Base-by-base conservation (phyloP, 2,329 filamentous ascomycete species). In the Paecilomyces dactylethromorphus region DNA sequence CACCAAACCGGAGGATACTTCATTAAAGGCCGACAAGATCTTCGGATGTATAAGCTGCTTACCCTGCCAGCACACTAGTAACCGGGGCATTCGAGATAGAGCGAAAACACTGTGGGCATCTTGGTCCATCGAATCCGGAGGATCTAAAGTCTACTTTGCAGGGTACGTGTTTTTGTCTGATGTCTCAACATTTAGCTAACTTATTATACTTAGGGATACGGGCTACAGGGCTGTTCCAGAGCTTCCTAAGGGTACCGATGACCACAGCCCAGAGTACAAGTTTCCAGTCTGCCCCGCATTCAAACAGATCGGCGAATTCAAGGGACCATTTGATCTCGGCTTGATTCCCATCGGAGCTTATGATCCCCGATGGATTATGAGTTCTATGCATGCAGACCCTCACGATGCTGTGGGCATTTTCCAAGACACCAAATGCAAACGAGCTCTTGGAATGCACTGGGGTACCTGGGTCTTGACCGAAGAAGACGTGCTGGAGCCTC, bases 331-430 rank as follows among this genome's bases (percentile, higher is more conserved):
- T 68, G 91, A 97, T 71, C 83, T 97, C 6, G 93, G 93, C 0
- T 77, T 97, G 58, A 94, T 97, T 63, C 93, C 93, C 45, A 97
- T 97, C 65, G 93, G 93, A 56, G 93, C 92, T 1, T 97, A 97
- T 74, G 80, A 84, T 60, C 76, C 76, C 53, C 71, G 76, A 50
- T 82, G 74, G 66, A 74, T 94, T 62, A 92, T 94, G 80, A 91
- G 87, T 53, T 79, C 86, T 21, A 87, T 95, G 82, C 93, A 97
- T 72, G 88, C 90, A 7, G 90, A 95, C 71, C 93, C 93, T 0
- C 87, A 86, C 64, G 93, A 97, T 71, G 84, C 88, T 0, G 92
- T 96, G 39, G 91, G 94, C 67, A 96, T 97, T 65, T 96, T 96
- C 74, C 74, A 80, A 6, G 92, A 97, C 66, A 95, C 91, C 0